Conservation (phyloP, 2,329 filamentous ascomycete genomes). For the Arthroderma sp. region DNA sequence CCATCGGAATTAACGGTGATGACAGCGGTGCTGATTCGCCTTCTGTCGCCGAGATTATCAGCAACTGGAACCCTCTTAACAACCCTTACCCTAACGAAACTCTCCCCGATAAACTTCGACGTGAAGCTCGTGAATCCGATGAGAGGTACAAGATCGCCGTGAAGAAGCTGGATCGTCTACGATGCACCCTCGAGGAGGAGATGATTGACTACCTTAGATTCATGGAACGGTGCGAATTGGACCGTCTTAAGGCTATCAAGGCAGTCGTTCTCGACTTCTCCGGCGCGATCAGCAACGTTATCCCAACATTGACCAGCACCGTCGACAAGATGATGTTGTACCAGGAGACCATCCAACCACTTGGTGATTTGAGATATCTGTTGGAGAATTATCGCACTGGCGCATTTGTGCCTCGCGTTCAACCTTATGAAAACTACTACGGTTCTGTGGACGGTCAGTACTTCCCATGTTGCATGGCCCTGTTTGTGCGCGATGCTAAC, state of each 20-base stretch:
- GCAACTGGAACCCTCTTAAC: constrained; percentile 86
- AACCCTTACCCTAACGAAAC: constrained; percentile 89
- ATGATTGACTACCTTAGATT: constrained; percentile 89
- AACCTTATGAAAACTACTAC: constrained; percentile 98
- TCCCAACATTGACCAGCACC: constrained; percentile 85
- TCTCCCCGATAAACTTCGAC: constrained; percentile 66
- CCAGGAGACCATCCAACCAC: constrained; percentile 94
- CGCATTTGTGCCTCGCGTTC: constrained; percentile 77
- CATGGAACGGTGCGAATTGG: constrained; percentile 92
- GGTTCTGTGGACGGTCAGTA: constrained; percentile 68
- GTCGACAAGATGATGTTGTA: constrained; percentile 99
- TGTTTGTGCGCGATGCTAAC: neutral
- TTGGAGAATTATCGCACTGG: constrained; percentile 95
- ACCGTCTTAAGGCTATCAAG: constrained; percentile 94
- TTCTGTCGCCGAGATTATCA: constrained; percentile 74
- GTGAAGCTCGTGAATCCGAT: constrained; percentile 81
- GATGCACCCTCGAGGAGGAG: constrained; percentile 89
- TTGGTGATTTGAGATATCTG: constrained; percentile 79
- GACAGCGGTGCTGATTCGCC: constrained; percentile 59
- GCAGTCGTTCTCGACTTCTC: constrained; percentile 96
- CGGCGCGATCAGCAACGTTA: constrained; percentile 92
- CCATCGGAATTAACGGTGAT: constrained; percentile 47
- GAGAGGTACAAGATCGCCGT: constrained; percentile 85
- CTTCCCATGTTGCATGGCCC: neutral
- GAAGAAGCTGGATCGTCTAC: constrained; percentile 72